These are phyloP conservation scores for Gremmenia infestans DNA, from an alignment of 2,329 filamentous ascomycete genomes.

Conservation along the genomic window DNA sequence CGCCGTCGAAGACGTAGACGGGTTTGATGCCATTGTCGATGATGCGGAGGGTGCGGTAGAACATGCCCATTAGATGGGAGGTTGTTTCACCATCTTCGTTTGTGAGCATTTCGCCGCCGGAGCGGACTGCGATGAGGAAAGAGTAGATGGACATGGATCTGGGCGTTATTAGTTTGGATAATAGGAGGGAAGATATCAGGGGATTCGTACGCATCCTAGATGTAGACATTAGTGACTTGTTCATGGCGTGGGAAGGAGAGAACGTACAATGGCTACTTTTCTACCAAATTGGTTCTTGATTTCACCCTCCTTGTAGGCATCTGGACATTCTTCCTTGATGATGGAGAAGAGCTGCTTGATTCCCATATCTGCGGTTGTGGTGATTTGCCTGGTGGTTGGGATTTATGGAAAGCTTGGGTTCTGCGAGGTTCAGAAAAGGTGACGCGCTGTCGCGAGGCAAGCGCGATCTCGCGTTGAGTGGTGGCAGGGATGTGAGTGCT, in stretches of 20 bases:
- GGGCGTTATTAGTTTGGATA: constrained; percentile 17
- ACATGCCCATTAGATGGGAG: constrained; percentile 98
- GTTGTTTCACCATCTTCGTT: constrained; percentile 94
- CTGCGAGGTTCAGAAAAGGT: constrained; percentile 4
- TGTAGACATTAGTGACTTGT: constrained; percentile 13
- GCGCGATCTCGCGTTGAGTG: constrained; percentile 23
- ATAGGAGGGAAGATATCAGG: neutral
- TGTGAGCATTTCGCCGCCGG: constrained; percentile 92
- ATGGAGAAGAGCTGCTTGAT: constrained; percentile 73
- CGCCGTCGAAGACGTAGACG: constrained; percentile 95
- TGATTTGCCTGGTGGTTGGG: neutral
- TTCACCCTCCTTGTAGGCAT: constrained; percentile 90
- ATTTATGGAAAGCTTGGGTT: neutral
- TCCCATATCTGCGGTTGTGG: constrained; percentile 43
- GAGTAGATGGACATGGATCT: constrained; percentile 99
- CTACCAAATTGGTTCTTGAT: constrained; percentile 99
- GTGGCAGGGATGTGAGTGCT: neutral
- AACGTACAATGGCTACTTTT: constrained; percentile 90
- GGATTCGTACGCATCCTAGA: constrained; percentile 53
- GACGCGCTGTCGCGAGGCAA: constrained; percentile 16
- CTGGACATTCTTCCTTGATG: constrained; percentile 90
- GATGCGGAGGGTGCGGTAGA: constrained; percentile 96
- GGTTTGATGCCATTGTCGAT: constrained; percentile 99
- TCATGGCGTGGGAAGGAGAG: neutral
- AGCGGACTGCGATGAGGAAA: constrained; percentile 95